phyloP scores from a whole-genome alignment of 495 filamentous ascomycete species.

The Tuber microsphaerosporum region DNA sequence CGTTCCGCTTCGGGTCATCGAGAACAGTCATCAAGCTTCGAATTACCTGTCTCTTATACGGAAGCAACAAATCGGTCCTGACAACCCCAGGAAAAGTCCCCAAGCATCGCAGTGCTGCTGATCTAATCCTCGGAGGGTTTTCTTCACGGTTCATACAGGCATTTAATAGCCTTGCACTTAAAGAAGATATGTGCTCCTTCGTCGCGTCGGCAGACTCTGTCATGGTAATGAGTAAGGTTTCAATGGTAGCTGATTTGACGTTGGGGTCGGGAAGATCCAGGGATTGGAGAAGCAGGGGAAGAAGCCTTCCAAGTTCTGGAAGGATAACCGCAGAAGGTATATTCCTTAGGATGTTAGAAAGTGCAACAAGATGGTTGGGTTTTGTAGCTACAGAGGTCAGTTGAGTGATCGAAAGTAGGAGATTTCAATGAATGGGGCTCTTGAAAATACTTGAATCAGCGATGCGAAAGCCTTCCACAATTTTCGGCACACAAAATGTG shows the following conservation, averaged over 20 bases:
- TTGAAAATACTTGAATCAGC: conserved; percentile 42
- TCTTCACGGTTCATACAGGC: conserved; percentile 35
- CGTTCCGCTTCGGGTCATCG: conserved; percentile 62
- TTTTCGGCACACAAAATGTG: conserved; percentile 53
- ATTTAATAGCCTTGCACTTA: conserved; percentile 55
- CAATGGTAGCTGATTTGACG: conserved; percentile 59
- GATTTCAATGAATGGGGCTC: background rate
- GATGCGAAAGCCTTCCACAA: conserved; percentile 52
- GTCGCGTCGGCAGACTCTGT: conserved; percentile 52
- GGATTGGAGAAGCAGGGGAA: conserved; percentile 63
- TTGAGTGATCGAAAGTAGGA: background rate
- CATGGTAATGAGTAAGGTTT: conserved; percentile 55
- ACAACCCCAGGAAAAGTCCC: conserved; percentile 49
- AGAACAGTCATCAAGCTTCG: conserved; percentile 50
- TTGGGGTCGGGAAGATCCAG: conserved; percentile 55
- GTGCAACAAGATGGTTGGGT: conserved; percentile 59
- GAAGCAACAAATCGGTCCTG: conserved; percentile 50
- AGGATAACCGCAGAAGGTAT: conserved; percentile 56
- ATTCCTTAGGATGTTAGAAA: conserved; percentile 58
- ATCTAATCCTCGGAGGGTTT: conserved; percentile 48
- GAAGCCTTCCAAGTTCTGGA: conserved; percentile 53
- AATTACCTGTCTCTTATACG: conserved; percentile 54
- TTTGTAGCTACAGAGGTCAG: conserved; percentile 44
- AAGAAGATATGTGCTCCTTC: conserved; percentile 55
- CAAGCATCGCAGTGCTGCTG: conserved; percentile 53